A percentile compares a stretch with the other conserved stretches of the same genome.
Conservation (phyloP, 1,284 basidiomycete species). For the Neotropicomus parvogracilis region DNA sequence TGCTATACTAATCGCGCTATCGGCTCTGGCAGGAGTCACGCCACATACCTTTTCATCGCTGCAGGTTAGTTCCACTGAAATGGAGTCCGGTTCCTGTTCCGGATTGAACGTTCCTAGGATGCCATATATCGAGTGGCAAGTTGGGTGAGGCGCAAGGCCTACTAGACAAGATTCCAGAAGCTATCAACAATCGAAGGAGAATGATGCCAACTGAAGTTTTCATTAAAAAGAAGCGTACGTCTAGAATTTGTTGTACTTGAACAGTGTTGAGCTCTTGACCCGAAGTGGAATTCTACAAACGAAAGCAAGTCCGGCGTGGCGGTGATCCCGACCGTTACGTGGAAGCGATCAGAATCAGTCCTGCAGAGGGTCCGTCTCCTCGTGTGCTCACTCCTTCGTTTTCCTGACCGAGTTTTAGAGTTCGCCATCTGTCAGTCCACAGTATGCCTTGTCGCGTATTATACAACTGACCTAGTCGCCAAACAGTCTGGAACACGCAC, state of each 20-base stretch:
- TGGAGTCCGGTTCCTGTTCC: not conserved
- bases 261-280: not conserved
- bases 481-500: slow-evolving; percentile 70
- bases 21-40: slow-evolving; percentile 55
- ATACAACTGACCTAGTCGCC: slow-evolving; percentile 3
- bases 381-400: not conserved
- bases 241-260: not conserved
- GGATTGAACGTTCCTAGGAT: slow-evolving; percentile 40
- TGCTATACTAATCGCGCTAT: not conserved
- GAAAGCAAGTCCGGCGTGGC: slow-evolving; percentile 55
- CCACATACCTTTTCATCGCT: slow-evolving; percentile 72
- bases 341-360: slow-evolving; percentile 57
- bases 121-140: slow-evolving; percentile 53
- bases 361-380: slow-evolving; percentile 57
- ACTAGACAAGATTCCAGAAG: slow-evolving; percentile 57
- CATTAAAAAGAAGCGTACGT: slow-evolving; percentile 64
- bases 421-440: slow-evolving; percentile 52
- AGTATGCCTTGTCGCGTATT: not conserved
- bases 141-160: slow-evolving; percentile 52
- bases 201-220: slow-evolving; percentile 70
- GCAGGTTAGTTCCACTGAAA: slow-evolving; percentile 42
- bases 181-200: slow-evolving; percentile 60
- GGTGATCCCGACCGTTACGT: slow-evolving; percentile 49
- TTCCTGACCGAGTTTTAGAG: slow-evolving; percentile 36
- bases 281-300: slow-evolving; percentile 67